Evolutionary conservation across 768 basidiomycete genomes (phyloP), one percentile per base, ranked within the genome.

Genomic region (Russula compacta): DNA sequence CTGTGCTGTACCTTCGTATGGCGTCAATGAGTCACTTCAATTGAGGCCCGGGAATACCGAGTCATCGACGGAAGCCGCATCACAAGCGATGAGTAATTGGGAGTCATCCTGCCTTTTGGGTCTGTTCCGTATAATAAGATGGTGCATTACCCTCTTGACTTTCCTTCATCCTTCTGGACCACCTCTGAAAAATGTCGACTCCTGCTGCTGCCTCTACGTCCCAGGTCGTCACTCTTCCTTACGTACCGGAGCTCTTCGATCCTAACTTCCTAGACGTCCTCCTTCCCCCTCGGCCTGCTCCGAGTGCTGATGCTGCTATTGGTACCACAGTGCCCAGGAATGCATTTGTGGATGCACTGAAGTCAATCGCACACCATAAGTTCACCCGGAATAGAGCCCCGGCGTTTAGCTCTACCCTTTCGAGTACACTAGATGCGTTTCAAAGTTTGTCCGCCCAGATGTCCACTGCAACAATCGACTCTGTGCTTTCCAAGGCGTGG

Each of bases 371-470:
- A 1, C 72, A 81, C 61, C 81, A 70, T 14, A 80, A 77, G 6
- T 65, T 71, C 29, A 87, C 85, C 10, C 67, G 68, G 19, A 87
- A 87, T 55, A 40, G 32, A 4, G 79, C 85, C 6, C 77, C 77
- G 6, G 77, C 84, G 0, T 81, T 76, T 63, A 69, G 61, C 47
- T 82, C 83, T 7, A 85, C 85, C 0, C 69, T 71, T 15, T 81
- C 77, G 3, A 43, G 79, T 0, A 79, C 77, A 0, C 74, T 87
- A 2, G 82, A 87, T 64, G 84, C 83, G 0, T 87, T 85, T 70
- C 70, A 78, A n/a, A 64, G 67, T 17, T 64, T 86, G 15, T 70
- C 70, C 7, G 66, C 67, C 1, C 65, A 70, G 15, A 61, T 71
- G 0, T 19, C 57, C 2, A 66, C 67, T 2, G 17, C 33, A 0